These are phyloP conservation scores for Plenodomus lindquistii DNA, from an alignment of 2,329 filamentous ascomycete species.

Conservation along the genomic window DNA sequence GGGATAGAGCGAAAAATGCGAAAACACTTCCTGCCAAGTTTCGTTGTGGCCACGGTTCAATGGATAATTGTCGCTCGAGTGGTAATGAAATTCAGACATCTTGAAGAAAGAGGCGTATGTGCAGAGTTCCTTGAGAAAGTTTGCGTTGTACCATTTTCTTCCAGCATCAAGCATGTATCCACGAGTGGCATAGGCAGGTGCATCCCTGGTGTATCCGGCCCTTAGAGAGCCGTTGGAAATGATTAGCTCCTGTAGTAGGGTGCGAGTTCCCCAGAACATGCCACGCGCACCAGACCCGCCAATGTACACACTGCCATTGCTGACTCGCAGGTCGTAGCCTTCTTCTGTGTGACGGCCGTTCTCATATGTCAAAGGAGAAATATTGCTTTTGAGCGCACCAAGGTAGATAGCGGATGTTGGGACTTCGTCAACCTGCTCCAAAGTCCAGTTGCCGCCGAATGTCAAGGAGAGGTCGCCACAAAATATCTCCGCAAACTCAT, in stretches of 20 bases:
- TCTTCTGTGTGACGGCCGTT: constrained; percentile 54
- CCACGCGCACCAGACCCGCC: constrained; percentile 50
- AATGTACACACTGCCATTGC: constrained; percentile 40
- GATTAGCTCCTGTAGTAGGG: constrained; percentile 49
- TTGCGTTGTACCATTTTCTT: constrained; percentile 49
- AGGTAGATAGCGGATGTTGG: constrained; percentile 51
- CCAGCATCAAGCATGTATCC: constrained; percentile 53
- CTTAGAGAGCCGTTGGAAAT: constrained; percentile 41
- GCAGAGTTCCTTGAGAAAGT: constrained; percentile 51
- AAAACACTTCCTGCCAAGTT: constrained; percentile 53
- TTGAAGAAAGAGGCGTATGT: constrained; percentile 55
- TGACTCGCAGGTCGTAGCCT: constrained; percentile 53
- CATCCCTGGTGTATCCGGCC: constrained; percentile 39
- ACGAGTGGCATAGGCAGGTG: constrained; percentile 51
- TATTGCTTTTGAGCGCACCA: constrained; percentile 34
- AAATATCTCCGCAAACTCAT: constrained; percentile 56
- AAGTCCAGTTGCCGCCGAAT: constrained; percentile 48
- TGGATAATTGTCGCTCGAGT: constrained; percentile 55
- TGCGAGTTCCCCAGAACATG: constrained; percentile 55
- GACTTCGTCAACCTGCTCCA: constrained; percentile 44
- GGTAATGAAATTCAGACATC: constrained; percentile 55
- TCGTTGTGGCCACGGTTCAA: constrained; percentile 53
- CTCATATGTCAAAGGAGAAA: constrained; percentile 49
- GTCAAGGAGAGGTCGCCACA: constrained; percentile 49
- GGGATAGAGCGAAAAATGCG: constrained; percentile 49